Percentiles rank a stretch among this genome's conserved stretches.
These are phyloP conservation scores for Diaporthe sp. DNA, from an alignment of 2,329 filamentous ascomycete genomes.

Conservation along the genomic window DNA sequence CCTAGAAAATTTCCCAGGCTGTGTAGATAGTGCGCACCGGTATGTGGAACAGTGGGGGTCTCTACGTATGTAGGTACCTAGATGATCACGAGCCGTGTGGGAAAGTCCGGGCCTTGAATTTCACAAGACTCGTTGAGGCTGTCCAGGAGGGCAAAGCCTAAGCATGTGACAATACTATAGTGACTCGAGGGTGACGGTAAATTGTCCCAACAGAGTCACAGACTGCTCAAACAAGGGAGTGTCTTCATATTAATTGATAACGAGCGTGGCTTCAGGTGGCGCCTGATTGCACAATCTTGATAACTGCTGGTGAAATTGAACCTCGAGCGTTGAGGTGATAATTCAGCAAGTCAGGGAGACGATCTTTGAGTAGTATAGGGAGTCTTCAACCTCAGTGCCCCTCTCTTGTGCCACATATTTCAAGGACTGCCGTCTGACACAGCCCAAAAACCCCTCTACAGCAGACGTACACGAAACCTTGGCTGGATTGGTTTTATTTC, in stretches of 20 bases:
- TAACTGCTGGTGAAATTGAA: no score
- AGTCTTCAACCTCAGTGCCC: background rate
- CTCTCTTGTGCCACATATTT: no score
- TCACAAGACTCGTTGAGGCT: background rate
- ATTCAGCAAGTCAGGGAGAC: no score
- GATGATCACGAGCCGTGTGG: background rate
- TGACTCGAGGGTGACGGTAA: background rate
- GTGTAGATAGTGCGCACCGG: background rate
- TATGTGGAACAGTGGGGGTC: background rate
- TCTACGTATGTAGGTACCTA: no score
- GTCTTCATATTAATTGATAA: background rate
- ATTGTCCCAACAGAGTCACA: background rate
- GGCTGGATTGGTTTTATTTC: background rate
- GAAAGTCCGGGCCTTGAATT: background rate
- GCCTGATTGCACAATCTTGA: background rate
- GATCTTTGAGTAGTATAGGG: no score
- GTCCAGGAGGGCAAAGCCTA: background rate
- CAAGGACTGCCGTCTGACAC: no score
- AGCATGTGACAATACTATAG: background rate
- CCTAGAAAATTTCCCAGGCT: background rate
- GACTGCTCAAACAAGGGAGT: background rate
- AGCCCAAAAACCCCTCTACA: no score
- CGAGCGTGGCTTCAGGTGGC: background rate
- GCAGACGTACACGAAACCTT: no score
- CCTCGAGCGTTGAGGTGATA: no score